phyloP scores from a whole-genome alignment of 2,329 filamentous ascomycete species.

The Plenodomus tracheiphilus region DNA sequence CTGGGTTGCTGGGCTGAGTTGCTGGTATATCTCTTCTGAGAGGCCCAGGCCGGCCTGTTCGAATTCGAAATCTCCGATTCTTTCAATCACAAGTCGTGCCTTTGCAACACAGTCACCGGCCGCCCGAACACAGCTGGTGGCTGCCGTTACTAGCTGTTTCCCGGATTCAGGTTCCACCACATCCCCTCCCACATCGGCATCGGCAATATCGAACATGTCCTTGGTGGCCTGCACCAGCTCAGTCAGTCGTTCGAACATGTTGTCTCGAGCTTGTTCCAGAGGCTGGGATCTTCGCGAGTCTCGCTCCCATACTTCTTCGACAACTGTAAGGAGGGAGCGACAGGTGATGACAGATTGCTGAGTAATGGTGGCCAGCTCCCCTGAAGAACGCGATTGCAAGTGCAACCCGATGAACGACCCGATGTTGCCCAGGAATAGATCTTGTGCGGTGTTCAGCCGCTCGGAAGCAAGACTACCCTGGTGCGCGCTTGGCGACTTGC shows the following conservation, averaged over 20 bases:
- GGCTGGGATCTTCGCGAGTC: conserved; percentile 69
- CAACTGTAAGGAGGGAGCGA: conserved; percentile 73
- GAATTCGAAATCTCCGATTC: conserved; percentile 88
- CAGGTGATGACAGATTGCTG: conserved; percentile 83
- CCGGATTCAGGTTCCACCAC: conserved; percentile 81
- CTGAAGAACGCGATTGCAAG: conserved; percentile 86
- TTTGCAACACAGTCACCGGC: conserved; percentile 91
- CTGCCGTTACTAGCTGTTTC: conserved; percentile 72
- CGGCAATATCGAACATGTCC: conserved; percentile 72
- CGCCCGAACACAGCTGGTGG: conserved; percentile 84
- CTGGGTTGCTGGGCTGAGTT: conserved; percentile 19
- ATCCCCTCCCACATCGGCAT: conserved; percentile 71
- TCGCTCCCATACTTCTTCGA: conserved; percentile 81
- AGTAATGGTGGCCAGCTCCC: conserved; percentile 79
- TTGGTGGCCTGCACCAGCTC: conserved; percentile 80
- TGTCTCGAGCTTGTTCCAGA: conserved; percentile 69
- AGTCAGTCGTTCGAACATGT: conserved; percentile 79
- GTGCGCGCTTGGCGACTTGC: conserved; percentile 63
- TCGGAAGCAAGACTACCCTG: conserved; percentile 80
- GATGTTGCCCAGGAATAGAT: conserved; percentile 85
- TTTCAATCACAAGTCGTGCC: conserved; percentile 81
- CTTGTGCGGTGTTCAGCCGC: conserved; percentile 77
- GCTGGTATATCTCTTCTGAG: conserved; percentile 41
- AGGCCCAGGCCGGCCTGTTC: conserved; percentile 51
- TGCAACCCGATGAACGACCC: conserved; percentile 94